These are phyloP conservation scores for Ascomycota sp. DNA, from an alignment of 2,329 filamentous ascomycete genomes.

Conservation along the genomic window DNA sequence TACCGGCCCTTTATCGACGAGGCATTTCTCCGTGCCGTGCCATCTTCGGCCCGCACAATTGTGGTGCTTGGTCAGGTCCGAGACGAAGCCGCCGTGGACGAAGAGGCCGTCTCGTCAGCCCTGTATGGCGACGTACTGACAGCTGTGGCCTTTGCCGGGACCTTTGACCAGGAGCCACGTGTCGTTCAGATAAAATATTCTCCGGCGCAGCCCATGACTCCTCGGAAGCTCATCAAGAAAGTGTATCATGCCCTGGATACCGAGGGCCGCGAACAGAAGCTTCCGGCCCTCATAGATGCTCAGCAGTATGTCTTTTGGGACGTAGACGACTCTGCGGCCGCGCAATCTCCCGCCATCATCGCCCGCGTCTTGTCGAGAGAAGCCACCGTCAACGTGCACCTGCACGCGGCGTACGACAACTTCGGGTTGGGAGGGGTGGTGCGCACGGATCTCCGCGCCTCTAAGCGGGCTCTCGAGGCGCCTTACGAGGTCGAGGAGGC, in stretches of 20 bases:
- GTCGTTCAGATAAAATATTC: slow-evolving; percentile 83
- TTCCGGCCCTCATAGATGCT: slow-evolving; percentile 30
- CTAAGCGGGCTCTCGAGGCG: slow-evolving; percentile 64
- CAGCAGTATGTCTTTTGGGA: slow-evolving; percentile 94
- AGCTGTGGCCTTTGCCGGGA: slow-evolving; percentile 57
- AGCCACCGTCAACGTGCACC: slow-evolving; percentile 39
- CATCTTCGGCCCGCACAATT: slow-evolving; percentile 53
- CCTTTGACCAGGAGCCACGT: slow-evolving; percentile 38
- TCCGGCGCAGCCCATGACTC: slow-evolving; percentile 37
- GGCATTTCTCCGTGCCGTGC: slow-evolving; percentile 67
- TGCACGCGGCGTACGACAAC: slow-evolving; percentile 44
- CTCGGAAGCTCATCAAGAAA: slow-evolving; percentile 28
- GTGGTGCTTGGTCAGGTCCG: slow-evolving; percentile 78
- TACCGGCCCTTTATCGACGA: slow-evolving; percentile 94
- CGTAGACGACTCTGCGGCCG: slow-evolving; percentile 50
- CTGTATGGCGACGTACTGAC: slow-evolving; percentile 86
- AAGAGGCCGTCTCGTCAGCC: slow-evolving; percentile 59
- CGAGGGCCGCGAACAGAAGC: slow-evolving; percentile 27
- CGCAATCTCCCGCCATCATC: slow-evolving; percentile 40
- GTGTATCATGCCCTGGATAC: slow-evolving; percentile 30
- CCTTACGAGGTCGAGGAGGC: slow-evolving; percentile 65
- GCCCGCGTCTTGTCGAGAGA: slow-evolving; percentile 48
- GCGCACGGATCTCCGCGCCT: slow-evolving; percentile 69
- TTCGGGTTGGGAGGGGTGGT: slow-evolving; percentile 56
- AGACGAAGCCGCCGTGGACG: slow-evolving; percentile 50